Conservation (phyloP, 805 yeast genomes). For the Lipomyces lipofer region DNA sequence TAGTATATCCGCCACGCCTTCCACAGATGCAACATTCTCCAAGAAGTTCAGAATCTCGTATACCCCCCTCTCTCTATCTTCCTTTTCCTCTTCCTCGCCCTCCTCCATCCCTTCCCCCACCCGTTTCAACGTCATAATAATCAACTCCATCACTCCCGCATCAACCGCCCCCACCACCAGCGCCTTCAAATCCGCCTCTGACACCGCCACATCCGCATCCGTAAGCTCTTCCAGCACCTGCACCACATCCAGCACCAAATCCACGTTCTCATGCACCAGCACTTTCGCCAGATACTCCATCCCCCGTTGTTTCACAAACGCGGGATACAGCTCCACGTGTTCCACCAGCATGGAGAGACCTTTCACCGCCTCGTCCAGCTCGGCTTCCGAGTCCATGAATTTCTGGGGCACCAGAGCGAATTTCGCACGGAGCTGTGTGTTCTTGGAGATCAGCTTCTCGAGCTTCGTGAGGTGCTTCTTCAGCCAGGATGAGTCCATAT, state of each 20-base stretch:
- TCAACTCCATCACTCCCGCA: slow-evolving; percentile 16
- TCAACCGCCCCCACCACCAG: slow-evolving; percentile 18
- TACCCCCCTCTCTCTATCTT: slow-evolving; percentile 29
- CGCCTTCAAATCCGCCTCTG: slow-evolving; percentile 11
- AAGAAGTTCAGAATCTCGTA: slow-evolving; percentile 27
- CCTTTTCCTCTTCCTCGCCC: slow-evolving; percentile 3
- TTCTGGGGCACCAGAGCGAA: slow-evolving; percentile 28
- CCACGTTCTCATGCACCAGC: slow-evolving; percentile 31
- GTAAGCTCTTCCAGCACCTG: slow-evolving; percentile 30
- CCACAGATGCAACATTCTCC: slow-evolving; percentile 24
- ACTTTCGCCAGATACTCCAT: slow-evolving; percentile 10
- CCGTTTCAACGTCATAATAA: slow-evolving; percentile 20
- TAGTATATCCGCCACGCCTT: slow-evolving; percentile 17
- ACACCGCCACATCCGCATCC: slow-evolving; percentile 26
- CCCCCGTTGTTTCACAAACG: slow-evolving; percentile 21
- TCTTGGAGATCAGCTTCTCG: slow-evolving; percentile 22
- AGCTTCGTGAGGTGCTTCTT: slow-evolving; percentile 18
- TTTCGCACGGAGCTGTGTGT: slow-evolving; percentile 29
- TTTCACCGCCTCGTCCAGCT: slow-evolving; percentile 25
- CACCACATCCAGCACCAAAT: slow-evolving; percentile 28
- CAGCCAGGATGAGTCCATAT: slow-evolving; percentile 26
- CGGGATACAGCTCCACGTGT: slow-evolving; percentile 23
- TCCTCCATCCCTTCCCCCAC: slow-evolving; percentile 21
- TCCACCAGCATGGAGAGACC: slow-evolving; percentile 25
- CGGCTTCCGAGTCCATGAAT: slow-evolving; percentile 33